Percentiles rank a stretch among this genome's conserved stretches.
These are phyloP conservation scores for Exophiala alcalophila DNA, from an alignment of 2,329 filamentous ascomycete species.

Conservation along the genomic window DNA sequence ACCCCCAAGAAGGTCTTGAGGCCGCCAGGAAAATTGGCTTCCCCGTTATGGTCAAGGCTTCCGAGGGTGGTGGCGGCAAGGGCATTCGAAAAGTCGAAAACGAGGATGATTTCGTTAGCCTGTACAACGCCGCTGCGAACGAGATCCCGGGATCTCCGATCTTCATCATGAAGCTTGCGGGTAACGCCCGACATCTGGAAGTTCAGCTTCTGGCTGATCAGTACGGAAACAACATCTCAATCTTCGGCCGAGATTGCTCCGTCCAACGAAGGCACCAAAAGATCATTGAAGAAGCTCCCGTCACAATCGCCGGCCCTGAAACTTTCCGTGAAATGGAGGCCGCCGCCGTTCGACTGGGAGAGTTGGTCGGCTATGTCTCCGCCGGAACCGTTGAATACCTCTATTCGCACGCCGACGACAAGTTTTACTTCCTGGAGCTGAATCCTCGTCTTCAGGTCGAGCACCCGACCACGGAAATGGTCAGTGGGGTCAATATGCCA, in stretches of 20 bases:
- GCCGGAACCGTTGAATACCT: slow-evolving; percentile 98
- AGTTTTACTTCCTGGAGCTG: slow-evolving; percentile 98
- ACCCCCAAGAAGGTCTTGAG: slow-evolving; percentile 82
- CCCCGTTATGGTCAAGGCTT: slow-evolving; percentile 99
- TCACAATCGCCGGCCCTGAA: slow-evolving; percentile 84
- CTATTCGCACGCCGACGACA: slow-evolving; percentile 95
- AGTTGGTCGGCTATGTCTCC: slow-evolving; percentile 95
- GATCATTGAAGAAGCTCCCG: slow-evolving; percentile 98
- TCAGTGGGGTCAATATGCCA: slow-evolving; percentile 93
- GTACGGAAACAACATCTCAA: slow-evolving; percentile 99
- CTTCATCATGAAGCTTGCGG: slow-evolving; percentile 99
- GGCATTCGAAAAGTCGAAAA: slow-evolving; percentile 92
- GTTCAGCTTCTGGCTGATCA: slow-evolving; percentile 97
- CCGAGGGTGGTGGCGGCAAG: slow-evolving; percentile 97
- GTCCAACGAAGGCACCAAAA: slow-evolving; percentile 98
- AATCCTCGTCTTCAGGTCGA: slow-evolving; percentile 99
- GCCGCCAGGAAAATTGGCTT: slow-evolving; percentile 91
- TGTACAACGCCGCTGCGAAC: slow-evolving; percentile 94
- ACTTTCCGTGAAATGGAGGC: slow-evolving; percentile 98
- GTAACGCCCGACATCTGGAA: slow-evolving; percentile 93
- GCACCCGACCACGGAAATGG: slow-evolving; percentile 99
- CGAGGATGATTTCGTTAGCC: slow-evolving; percentile 77
- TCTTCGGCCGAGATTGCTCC: slow-evolving; percentile 97
- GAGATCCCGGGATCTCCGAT: slow-evolving; percentile 98
- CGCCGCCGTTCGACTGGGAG: slow-evolving; percentile 88